phyloP scores from a whole-genome alignment of 768 basidiomycete genomes.

The Tephrocybe sp. region DNA sequence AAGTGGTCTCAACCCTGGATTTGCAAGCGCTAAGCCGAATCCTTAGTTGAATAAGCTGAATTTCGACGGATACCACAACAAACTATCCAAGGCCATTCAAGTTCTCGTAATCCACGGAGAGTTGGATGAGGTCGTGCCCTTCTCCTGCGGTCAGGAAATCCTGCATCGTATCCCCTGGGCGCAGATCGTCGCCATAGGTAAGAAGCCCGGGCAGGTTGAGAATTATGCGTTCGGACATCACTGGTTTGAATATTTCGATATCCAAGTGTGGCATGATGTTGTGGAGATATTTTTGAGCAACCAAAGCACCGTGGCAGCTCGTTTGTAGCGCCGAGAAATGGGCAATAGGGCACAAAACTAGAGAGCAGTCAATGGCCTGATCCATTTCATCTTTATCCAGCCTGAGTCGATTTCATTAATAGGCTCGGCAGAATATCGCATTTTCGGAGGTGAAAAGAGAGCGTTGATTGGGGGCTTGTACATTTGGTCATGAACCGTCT shows the following conservation, averaged over 20 bases:
- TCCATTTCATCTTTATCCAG: slow-evolving; percentile 45
- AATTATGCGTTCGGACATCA: slow-evolving; percentile 38
- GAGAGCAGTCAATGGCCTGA: slow-evolving; percentile 34
- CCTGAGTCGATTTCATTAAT: slow-evolving; percentile 14
- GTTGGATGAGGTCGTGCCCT: slow-evolving; percentile 36
- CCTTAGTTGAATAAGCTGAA: slow-evolving; percentile 25
- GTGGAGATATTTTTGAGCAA: slow-evolving; percentile 30
- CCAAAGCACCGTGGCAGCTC: slow-evolving; percentile 1
- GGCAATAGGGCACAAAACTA: slow-evolving; percentile 7
- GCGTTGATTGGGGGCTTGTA: neutral
- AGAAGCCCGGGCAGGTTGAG: slow-evolving; percentile 30
- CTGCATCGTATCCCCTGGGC: slow-evolving; percentile 35
- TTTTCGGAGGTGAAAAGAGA: neutral
- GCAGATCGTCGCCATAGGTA: slow-evolving; percentile 28
- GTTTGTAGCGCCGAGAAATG: slow-evolving; percentile 2
- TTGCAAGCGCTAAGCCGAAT: neutral
- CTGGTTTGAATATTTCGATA: slow-evolving; percentile 46
- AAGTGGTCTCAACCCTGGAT: slow-evolving; percentile 2
- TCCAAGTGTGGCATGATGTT: slow-evolving; percentile 36
- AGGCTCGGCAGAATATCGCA: neutral
- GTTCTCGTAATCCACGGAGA: slow-evolving; percentile 41
- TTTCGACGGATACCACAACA: slow-evolving; percentile 29
- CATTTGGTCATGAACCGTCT: slow-evolving; percentile 18
- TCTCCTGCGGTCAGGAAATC: slow-evolving; percentile 32
- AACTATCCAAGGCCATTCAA: slow-evolving; percentile 26